A percentile compares a stretch with the other conserved stretches of the same genome.
phyloP scores from a whole-genome alignment of 768 basidiomycete species.

The Boletellus emodensis region DNA sequence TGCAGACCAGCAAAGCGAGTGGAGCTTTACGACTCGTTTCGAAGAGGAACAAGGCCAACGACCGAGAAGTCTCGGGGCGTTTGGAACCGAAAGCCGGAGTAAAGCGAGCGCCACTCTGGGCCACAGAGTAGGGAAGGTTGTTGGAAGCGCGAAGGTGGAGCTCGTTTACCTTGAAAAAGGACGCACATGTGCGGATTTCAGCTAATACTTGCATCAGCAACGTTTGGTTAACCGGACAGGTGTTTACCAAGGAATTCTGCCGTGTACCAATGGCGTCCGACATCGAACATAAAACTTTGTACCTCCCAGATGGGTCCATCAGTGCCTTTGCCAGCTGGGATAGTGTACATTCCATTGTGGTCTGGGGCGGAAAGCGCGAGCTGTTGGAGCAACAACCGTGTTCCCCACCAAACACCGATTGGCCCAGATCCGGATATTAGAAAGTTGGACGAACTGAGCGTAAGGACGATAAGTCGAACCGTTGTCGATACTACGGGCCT shows the following conservation, averaged over 20 bases:
- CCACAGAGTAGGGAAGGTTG: slow-evolving; percentile 36
- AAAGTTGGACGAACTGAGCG: slow-evolving; percentile 23
- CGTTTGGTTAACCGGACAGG: not conserved
- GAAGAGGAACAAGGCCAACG: slow-evolving; percentile 33
- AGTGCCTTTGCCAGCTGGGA: slow-evolving; percentile 33
- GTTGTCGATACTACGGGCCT: not conserved
- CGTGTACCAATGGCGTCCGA: slow-evolving; percentile 43
- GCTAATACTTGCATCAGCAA: slow-evolving; percentile 21
- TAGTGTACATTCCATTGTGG: slow-evolving; percentile 5
- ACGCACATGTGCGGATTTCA: slow-evolving; percentile 42
- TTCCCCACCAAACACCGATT: slow-evolving; percentile 44
- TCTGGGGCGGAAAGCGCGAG: slow-evolving; percentile 23
- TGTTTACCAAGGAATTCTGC: slow-evolving; percentile 35
- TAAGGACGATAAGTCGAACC: slow-evolving; percentile 30
- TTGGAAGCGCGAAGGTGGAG: slow-evolving; percentile 43
- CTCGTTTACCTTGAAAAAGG: slow-evolving; percentile 44
- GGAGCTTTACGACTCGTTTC: slow-evolving; percentile 40
- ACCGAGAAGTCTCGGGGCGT: slow-evolving; percentile 33
- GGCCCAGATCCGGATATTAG: slow-evolving; percentile 33
- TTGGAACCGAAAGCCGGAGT: slow-evolving; percentile 41
- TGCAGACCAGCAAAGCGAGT: slow-evolving; percentile 28
- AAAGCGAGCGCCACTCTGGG: slow-evolving; percentile 38
- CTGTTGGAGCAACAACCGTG: slow-evolving; percentile 41
- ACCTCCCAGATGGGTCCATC: slow-evolving; percentile 44
- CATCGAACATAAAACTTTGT: slow-evolving; percentile 45